phyloP scores from a whole-genome alignment of 2,329 filamentous ascomycete species.

The Drechmeria coniospora region DNA sequence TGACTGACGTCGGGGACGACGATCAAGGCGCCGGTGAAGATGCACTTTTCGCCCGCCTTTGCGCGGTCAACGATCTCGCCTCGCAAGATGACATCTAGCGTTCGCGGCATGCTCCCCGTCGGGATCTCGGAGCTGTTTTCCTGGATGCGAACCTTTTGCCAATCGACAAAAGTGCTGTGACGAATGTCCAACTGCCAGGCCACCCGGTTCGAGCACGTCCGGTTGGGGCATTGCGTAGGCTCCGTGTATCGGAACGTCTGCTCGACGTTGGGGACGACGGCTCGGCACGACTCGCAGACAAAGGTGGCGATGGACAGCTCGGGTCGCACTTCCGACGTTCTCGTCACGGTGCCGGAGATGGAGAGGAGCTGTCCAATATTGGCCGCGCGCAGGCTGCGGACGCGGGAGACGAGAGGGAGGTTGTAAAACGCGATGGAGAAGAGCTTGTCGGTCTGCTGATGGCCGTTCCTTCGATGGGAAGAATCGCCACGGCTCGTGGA shows the following conservation, averaged over 20 bases:
- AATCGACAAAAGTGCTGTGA: conserved; percentile 95
- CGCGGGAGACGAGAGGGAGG: conserved; percentile 68
- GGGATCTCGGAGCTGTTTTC: conserved; percentile 98
- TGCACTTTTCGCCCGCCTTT: conserved; percentile 95
- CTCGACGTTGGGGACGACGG: conserved; percentile 77
- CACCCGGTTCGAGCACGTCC: conserved; percentile 69
- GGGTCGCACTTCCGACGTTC: conserved; percentile 91
- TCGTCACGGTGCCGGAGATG: conserved; percentile 90
- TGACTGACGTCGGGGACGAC: conserved; percentile 96
- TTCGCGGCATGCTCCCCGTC: conserved; percentile 95
- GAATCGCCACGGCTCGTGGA: conserved; percentile 49
- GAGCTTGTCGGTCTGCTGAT: conserved; percentile 93
- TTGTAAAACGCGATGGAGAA: conserved; percentile 93
- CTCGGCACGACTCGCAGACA: conserved; percentile 74
- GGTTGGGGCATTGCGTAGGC: conserved; percentile 86
- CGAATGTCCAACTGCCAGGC: conserved; percentile 97
- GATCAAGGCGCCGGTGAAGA: conserved; percentile 91
- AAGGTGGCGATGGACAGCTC: conserved; percentile 90
- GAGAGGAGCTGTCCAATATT: conserved; percentile 90
- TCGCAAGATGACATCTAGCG: conserved; percentile 90
- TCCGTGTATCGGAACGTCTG: conserved; percentile 97
- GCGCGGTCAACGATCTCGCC: conserved; percentile 96
- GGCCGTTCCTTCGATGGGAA: conserved; percentile 65
- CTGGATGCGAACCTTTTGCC: conserved; percentile 96
- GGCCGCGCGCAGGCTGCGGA: conserved; percentile 71